Conservation (phyloP, 345 rosid genomes). For the Crucihimalaya himalaica region DNA sequence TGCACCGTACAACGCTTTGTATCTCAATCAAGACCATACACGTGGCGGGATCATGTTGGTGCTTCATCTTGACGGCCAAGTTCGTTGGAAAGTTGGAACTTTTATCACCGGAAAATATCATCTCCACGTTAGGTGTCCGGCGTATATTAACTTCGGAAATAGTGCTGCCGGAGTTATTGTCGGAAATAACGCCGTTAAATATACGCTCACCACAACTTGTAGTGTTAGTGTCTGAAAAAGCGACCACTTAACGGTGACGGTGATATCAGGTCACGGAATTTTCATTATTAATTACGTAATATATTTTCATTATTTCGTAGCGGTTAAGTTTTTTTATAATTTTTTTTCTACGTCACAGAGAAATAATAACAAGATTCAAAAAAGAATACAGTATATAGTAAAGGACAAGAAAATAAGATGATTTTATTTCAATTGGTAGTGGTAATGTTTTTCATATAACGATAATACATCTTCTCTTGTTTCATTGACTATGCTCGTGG, state of each 20-base stretch:
- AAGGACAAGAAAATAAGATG: neutral
- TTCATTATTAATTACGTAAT: neutral
- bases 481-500: constrained; percentile 15
- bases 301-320: constrained; percentile 17
- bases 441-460: neutral
- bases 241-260: constrained; percentile 7
- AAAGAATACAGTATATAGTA: neutral
- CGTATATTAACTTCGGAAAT: constrained; percentile 35
- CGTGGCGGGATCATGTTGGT: constrained; percentile 31
- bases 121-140: constrained; percentile 47
- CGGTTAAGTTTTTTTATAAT: constrained; percentile 23
- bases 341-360: neutral
- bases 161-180: constrained; percentile 35
- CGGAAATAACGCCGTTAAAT: constrained; percentile 69
- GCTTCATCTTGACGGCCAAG: constrained; percentile 35
- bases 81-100: constrained; percentile 45
- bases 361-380: constrained; percentile 21
- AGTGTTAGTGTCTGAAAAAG: constrained; percentile 56
- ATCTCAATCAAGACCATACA: constrained; percentile 31
- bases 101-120: constrained; percentile 38
- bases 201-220: constrained; percentile 53
- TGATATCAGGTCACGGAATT: constrained; percentile 9
- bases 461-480: neutral
- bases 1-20: constrained; percentile 44
- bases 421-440: neutral